Evolutionary conservation across 2,329 filamentous ascomycete species (phyloP).

Genomic region (Ceratocystiopsis brevicomis): DNA sequence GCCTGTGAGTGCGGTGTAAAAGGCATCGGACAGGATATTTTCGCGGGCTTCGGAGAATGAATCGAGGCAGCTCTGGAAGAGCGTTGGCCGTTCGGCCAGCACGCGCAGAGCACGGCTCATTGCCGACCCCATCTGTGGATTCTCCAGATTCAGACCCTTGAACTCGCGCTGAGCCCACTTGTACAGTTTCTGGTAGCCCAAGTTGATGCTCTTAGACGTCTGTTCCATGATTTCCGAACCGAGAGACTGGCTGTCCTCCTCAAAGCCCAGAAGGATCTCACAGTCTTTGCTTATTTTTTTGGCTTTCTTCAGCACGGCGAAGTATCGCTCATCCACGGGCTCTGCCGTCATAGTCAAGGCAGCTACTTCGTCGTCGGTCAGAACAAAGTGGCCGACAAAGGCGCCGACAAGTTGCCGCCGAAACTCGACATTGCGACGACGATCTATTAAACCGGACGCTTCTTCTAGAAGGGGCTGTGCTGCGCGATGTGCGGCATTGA

Average conservation of each 20-base stretch:
- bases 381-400: slow-evolving; percentile 66
- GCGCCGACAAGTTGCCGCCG: slow-evolving; percentile 63
- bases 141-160: slow-evolving; percentile 79
- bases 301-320: slow-evolving; percentile 53
- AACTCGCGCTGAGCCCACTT: slow-evolving; percentile 91
- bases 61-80: slow-evolving; percentile 88
- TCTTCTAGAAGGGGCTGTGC: slow-evolving; percentile 61
- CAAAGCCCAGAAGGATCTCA: slow-evolving; percentile 65
- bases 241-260: slow-evolving; percentile 71
- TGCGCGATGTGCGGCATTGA: slow-evolving; percentile 54
- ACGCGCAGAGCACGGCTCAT: slow-evolving; percentile 72
- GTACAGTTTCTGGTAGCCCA: slow-evolving; percentile 88
- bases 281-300: slow-evolving; percentile 82
- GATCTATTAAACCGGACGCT: slow-evolving; percentile 50
- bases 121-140: slow-evolving; percentile 72
- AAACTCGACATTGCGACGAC: slow-evolving; percentile 54
- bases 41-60: slow-evolving; percentile 85
- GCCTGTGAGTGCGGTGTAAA: slow-evolving; percentile 75
- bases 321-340: slow-evolving; percentile 73
- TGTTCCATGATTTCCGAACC: slow-evolving; percentile 85
- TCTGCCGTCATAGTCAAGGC: slow-evolving; percentile 59
- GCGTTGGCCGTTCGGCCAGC: slow-evolving; percentile 67
- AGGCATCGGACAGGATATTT: slow-evolving; percentile 68
- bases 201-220: slow-evolving; percentile 68
- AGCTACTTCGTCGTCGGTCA: slow-evolving; percentile 65